A percentile compares a stretch with the other conserved stretches of the same genome.
These are phyloP conservation scores for Orbilia blumenaviensis DNA, from an alignment of 2,329 filamentous ascomycete species.

Conservation along the genomic window DNA sequence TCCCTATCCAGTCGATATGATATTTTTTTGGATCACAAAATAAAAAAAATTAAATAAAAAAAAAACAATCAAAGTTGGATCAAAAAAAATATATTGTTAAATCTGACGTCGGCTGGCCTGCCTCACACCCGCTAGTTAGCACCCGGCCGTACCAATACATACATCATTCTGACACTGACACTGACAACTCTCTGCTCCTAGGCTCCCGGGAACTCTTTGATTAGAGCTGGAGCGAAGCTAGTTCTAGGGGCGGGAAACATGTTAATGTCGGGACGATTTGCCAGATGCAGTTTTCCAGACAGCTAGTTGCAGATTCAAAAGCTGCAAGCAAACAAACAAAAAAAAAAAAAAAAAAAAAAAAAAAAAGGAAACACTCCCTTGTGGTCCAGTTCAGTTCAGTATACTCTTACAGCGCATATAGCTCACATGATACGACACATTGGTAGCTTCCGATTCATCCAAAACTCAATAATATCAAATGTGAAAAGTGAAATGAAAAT, in stretches of 20 bases:
- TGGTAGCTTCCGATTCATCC: background rate
- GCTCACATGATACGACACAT: constrained; percentile 38
- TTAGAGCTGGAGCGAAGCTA: background rate
- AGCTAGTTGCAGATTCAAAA: background rate
- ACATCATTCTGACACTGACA: background rate
- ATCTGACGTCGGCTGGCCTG: no score
- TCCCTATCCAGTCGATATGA: no score
- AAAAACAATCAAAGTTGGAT: background rate
- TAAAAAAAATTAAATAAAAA: no score
- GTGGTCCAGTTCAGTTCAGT: background rate
- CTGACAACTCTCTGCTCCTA: background rate
- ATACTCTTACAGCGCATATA: constrained; percentile 15
- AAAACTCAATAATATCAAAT: no score
- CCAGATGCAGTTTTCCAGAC: constrained; percentile 22
- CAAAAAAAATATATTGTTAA: no score
- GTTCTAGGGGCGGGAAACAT: background rate
- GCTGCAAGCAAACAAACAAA: constrained; percentile 8
- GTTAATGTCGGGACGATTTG: constrained; percentile 12
- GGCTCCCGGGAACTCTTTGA: no score
- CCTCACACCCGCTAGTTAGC: background rate
- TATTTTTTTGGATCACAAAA: no score
- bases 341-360: background rate
- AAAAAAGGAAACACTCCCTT: no score
- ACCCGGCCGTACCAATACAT: background rate
- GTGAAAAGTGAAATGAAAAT: constrained; percentile 17